Evolutionary conservation across 306 rosid species (phyloP), one percentile per base, ranked within the genome.

Genomic region (Lathyrus tuberosus): DNA sequence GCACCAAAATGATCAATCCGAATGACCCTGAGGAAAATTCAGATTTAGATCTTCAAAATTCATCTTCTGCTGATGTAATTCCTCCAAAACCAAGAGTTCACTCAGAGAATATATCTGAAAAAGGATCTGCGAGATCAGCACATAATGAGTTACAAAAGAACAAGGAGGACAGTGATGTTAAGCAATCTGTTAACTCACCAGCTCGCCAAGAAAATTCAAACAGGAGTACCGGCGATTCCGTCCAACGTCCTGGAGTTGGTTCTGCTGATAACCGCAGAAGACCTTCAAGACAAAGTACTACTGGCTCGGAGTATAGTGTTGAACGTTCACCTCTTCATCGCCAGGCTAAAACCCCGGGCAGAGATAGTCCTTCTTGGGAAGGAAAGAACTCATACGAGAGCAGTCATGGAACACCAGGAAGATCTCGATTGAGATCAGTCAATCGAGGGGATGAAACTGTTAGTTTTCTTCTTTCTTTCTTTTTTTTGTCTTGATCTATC

Each of bases 301-400:
- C 70, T 72, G 91, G 91, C 9, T 78, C 92, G 4, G 96, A 88
- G 51, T 40, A 84, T 28, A 86, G 95, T 71, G 46, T 88, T 44
- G 98, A 94, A 10, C 91, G 94, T 31, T 94, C 98, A 0, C 97
- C 98, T 1, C 89, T 88, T 41, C 95, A 90, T 79, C 92, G 96
- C 20, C 84, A 85, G 40, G 94, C 88, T 10, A 88, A 62, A 79
- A 76, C 83, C 69, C 51, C 95, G 0, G 91, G 87, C 20, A 82
- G 88, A 77, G 91, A 87, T 66, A 80, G 86, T 33, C 90, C 94
- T 16, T 65, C 87, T 10, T 82, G 68, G 85, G 98, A 88, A 71
- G 91, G 90, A 70, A 94, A 81, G 83, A 56, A 67, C 71, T 69
- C 91, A 8, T 70, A 85, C 57, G 97, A 93, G 2, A 66, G 73